These are phyloP conservation scores for Termitomyces sp. DNA, from an alignment of 768 basidiomycete species.

Conservation along the genomic window DNA sequence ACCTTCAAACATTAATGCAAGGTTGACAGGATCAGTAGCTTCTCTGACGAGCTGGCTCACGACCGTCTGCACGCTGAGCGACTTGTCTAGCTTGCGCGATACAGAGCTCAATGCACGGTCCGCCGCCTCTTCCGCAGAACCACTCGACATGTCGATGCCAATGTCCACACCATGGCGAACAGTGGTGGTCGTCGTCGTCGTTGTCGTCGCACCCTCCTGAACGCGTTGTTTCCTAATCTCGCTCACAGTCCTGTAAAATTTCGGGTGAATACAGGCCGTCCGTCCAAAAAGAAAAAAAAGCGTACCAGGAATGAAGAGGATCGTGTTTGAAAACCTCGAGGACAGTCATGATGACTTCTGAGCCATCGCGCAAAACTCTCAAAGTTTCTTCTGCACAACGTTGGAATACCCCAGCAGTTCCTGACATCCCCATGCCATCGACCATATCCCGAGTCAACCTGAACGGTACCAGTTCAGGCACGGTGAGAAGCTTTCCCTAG, in stretches of 20 bases:
- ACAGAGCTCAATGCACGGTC: conserved; percentile 85
- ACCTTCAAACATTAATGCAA: conserved; percentile 80
- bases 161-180: conserved; percentile 38
- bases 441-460: conserved; percentile 91
- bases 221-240: conserved; percentile 68
- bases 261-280: neutral
- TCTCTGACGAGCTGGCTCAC: conserved; percentile 91
- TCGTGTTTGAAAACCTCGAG: conserved; percentile 97
- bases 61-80: conserved; percentile 86
- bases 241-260: conserved; percentile 62
- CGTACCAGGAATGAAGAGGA: conserved; percentile 87
- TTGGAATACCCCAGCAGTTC: conserved; percentile 92
- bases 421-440: conserved; percentile 89
- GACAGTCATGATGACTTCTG: conserved; percentile 89
- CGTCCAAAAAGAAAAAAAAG: neutral
- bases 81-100: conserved; percentile 75
- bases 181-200: conserved; percentile 21
- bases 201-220: conserved; percentile 40
- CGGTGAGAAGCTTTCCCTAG: conserved; percentile 73
- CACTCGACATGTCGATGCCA: conserved; percentile 61
- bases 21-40: conserved; percentile 73
- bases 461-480: conserved; percentile 93
- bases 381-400: conserved; percentile 94
- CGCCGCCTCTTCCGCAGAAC: conserved; percentile 78
- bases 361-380: conserved; percentile 81